Percentiles rank a stretch among this genome's conserved stretches.
These are phyloP conservation scores for Phytophthora brassicae DNA, from an alignment of 352 stramenopile genomes.

Conservation along the genomic window DNA sequence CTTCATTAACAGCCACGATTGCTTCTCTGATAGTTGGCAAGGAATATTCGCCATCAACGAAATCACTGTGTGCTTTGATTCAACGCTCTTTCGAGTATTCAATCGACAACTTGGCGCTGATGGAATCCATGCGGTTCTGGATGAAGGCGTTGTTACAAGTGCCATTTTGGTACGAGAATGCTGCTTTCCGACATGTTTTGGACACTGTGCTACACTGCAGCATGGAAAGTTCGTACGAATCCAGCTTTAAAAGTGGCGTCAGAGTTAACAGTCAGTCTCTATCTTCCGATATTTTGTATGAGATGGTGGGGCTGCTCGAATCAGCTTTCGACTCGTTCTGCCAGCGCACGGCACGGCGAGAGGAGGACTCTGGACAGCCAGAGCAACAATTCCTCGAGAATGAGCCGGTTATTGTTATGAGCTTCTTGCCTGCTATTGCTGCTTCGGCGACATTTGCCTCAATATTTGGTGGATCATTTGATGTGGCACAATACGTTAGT, in stretches of 20 bases:
- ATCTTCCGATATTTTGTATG: slow-evolving; percentile 31
- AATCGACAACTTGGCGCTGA: slow-evolving; percentile 36
- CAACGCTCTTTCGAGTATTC: slow-evolving; percentile 67
- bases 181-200: slow-evolving; percentile 61
- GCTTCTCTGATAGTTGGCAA: slow-evolving; percentile 40
- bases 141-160: slow-evolving; percentile 64
- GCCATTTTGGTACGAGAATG: slow-evolving; percentile 80
- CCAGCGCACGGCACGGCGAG: slow-evolving; percentile 30
- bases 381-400: slow-evolving; percentile 41
- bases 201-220: slow-evolving; percentile 71
- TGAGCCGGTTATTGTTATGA: slow-evolving; percentile 45
- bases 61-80: slow-evolving; percentile 53
- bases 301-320: slow-evolving; percentile 42
- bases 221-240: slow-evolving; percentile 44
- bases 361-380: slow-evolving; percentile 30
- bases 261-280: neutral
- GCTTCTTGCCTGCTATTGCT: slow-evolving; percentile 57
- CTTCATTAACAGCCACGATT: slow-evolving; percentile 49
- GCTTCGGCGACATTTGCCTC: slow-evolving; percentile 54
- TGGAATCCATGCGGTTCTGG: slow-evolving; percentile 58
- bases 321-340: slow-evolving; percentile 42
- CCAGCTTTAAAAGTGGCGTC: neutral
- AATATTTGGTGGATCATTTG: slow-evolving; percentile 62
- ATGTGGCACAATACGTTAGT: slow-evolving; percentile 65
- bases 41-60: slow-evolving; percentile 57